These are phyloP conservation scores for Epithemia pelagica DNA, from an alignment of 108 stramenopile genomes.

Conservation along the genomic window DNA sequence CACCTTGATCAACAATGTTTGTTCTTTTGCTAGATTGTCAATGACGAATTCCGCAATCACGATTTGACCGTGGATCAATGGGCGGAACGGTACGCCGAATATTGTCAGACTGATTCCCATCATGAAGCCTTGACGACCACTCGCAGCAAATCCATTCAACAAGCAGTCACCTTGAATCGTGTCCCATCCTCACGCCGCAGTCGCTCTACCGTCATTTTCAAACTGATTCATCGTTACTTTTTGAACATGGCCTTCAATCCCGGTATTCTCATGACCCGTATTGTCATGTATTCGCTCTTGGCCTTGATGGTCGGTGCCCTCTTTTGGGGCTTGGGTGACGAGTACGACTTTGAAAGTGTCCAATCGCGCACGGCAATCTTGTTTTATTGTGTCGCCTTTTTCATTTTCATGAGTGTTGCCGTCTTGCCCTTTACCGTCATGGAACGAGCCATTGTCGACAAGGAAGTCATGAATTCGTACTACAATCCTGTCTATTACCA, in stretches of 20 bases:
- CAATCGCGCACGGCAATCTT: conserved; percentile 33
- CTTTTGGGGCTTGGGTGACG: conserved; percentile 39
- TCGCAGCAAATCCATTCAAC: neutral
- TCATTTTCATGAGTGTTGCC: conserved; percentile 59
- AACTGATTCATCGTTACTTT: conserved; percentile 40
- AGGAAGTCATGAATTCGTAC: conserved; percentile 53
- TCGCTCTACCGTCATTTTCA: conserved; percentile 4
- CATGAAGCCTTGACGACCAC: neutral
- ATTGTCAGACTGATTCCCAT: neutral
- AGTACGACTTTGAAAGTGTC: conserved; percentile 21
- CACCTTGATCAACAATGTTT: no score
- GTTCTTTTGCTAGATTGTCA: conserved; percentile 15
- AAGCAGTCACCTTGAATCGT: neutral
- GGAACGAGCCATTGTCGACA: conserved; percentile 52
- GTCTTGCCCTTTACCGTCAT: conserved; percentile 55
- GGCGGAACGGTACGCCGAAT: conserved; percentile 14
- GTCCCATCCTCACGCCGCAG: neutral
- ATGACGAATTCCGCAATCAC: conserved; percentile 41
- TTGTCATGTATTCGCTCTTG: conserved; percentile 49
- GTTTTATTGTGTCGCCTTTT: conserved; percentile 60
- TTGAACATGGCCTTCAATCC: conserved; percentile 48
- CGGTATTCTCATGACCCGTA: conserved; percentile 46
- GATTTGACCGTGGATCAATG: conserved; percentile 33
- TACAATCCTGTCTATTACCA: conserved; percentile 48
- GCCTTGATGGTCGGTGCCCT: conserved; percentile 41